A percentile compares a stretch with the other conserved stretches of the same genome.
phyloP scores from a whole-genome alignment of 1,284 basidiomycete species.

The Ceratobasidium sp. region DNA sequence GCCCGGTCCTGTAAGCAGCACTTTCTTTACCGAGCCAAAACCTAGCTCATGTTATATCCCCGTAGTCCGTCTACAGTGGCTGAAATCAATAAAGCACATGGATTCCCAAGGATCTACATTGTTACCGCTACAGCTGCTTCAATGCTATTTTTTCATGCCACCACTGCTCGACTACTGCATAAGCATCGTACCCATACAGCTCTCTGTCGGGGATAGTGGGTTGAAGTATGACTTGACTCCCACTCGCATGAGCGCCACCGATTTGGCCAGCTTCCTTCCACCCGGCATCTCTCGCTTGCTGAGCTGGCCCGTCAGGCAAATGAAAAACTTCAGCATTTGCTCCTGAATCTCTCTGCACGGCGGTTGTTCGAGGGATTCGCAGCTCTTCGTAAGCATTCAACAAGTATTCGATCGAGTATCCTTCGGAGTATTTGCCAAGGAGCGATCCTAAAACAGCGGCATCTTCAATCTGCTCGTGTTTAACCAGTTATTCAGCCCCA shows the following conservation, averaged over 20 bases:
- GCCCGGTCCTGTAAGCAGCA: constrained; percentile 30
- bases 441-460: constrained; percentile 63
- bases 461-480: constrained; percentile 56
- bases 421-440: constrained; percentile 59
- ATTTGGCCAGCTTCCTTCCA: constrained; percentile 39
- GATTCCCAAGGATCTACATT: background rate
- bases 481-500: no score
- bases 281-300: constrained; percentile 36
- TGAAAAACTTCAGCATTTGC: constrained; percentile 43
- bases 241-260: constrained; percentile 28
- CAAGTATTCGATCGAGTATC: constrained; percentile 58
- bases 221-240: constrained; percentile 41
- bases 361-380: constrained; percentile 39
- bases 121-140: background rate
- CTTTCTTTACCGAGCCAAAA: background rate
- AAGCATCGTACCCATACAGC: constrained; percentile 42
- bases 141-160: constrained; percentile 26
- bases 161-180: constrained; percentile 40
- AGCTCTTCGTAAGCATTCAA: constrained; percentile 42
- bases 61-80: constrained; percentile 31
- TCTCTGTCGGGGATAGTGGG: constrained; percentile 31
- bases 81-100: background rate
- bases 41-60: background rate
- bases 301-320: constrained; percentile 42
- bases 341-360: constrained; percentile 36